Percentiles rank a stretch among this genome's conserved stretches.
Conservation (phyloP, 768 basidiomycete species). For the Mycena kentingensis region DNA sequence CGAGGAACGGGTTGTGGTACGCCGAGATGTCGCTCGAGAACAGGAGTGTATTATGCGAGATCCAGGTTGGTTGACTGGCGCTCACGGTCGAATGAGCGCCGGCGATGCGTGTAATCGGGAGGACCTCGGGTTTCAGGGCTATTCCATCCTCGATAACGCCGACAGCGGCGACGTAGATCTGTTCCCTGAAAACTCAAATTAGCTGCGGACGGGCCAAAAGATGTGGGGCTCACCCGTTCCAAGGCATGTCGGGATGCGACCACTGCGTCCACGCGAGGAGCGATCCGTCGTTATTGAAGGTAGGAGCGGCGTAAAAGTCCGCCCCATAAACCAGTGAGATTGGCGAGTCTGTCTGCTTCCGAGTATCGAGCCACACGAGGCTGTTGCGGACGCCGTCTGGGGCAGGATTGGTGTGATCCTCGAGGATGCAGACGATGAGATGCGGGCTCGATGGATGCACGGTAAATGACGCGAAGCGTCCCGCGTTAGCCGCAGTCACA, state of each 20-base stretch:
- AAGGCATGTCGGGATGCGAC: constrained; percentile 66
- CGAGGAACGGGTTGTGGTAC: constrained; percentile 48
- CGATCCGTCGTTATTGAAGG: constrained; percentile 51
- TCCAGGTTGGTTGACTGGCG: constrained; percentile 43
- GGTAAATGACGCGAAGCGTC: constrained; percentile 53
- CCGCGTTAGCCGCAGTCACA: constrained; percentile 31
- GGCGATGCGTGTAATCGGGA: constrained; percentile 31
- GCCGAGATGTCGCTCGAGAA: constrained; percentile 53
- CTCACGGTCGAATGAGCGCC: constrained; percentile 23
- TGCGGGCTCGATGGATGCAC: constrained; percentile 45
- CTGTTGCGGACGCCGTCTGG: constrained; percentile 47
- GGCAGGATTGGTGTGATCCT: constrained; percentile 52
- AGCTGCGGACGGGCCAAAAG: neutral
- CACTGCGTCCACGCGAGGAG: constrained; percentile 54
- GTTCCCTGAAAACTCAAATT: constrained; percentile 24
- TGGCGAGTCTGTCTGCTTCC: neutral
- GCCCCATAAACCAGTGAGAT: neutral
- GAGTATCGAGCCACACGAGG: constrained; percentile 39
- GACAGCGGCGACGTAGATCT: constrained; percentile 40
- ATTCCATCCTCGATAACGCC: constrained; percentile 35
- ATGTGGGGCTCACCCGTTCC: constrained; percentile 41
- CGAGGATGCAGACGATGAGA: constrained; percentile 50
- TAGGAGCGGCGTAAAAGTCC: constrained; percentile 48
- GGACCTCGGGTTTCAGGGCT: constrained; percentile 28
- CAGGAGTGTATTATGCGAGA: constrained; percentile 41